These are phyloP conservation scores for Theobroma cacao DNA, from an alignment of 345 rosid genomes.

Conservation along the genomic window DNA sequence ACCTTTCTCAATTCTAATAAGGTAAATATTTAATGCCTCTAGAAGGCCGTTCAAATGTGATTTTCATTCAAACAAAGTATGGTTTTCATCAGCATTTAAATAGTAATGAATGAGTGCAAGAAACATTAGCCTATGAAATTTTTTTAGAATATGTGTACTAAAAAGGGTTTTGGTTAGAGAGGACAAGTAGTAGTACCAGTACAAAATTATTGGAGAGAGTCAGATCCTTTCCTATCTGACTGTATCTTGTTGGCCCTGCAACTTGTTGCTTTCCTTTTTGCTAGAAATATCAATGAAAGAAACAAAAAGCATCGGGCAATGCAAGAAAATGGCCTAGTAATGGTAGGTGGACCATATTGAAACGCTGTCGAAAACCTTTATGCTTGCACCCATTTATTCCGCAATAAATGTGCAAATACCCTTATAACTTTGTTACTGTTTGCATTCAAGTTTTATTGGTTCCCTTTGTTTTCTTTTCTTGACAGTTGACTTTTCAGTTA, in stretches of 20 bases:
- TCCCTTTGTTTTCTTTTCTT: neutral
- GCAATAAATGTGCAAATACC: neutral
- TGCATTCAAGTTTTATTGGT: neutral
- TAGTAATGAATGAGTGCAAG: no score
- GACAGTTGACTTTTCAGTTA: neutral
- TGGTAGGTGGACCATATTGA: neutral
- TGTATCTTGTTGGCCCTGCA: conserved; percentile 9
- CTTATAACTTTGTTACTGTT: neutral
- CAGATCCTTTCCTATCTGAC: neutral
- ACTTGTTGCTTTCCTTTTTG: neutral
- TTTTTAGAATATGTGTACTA: neutral
- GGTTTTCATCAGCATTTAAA: no score
- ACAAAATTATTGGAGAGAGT: neutral
- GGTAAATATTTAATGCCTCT: neutral
- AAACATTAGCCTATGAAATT: neutral
- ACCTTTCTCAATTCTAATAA: neutral
- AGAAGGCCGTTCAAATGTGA: neutral
- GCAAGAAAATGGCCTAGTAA: neutral
- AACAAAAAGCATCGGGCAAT: neutral
- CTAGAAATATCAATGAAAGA: neutral
- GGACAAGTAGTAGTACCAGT: neutral
- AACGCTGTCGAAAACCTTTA: neutral
- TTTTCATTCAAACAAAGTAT: neutral
- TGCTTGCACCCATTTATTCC: conserved; percentile 5
- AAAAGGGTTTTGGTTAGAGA: neutral